Evolutionary conservation across 1,284 basidiomycete genomes (phyloP).

Genomic region (Leccinum subfulvum): DNA sequence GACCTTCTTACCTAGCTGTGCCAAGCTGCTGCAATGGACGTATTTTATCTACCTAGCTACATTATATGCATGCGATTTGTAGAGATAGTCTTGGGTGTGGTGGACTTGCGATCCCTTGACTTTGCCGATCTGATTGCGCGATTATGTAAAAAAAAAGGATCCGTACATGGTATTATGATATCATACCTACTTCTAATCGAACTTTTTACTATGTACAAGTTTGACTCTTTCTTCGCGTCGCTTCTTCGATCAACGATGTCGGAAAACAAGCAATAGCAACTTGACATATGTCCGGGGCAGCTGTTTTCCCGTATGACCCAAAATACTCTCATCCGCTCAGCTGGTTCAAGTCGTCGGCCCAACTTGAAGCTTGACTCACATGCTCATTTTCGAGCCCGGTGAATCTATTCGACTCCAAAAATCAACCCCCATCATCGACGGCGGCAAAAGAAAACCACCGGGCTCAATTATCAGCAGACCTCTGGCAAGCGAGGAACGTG

Average conservation of each 20-base stretch:
- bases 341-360: neutral
- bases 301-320: neutral
- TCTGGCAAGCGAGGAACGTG: neutral
- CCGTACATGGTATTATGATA: neutral
- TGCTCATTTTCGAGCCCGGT: neutral
- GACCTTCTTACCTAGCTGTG: conserved; percentile 9
- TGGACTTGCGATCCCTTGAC: conserved; percentile 12
- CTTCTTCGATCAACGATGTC: neutral
- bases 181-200: neutral
- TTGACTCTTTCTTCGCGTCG: neutral
- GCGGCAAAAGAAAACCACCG: neutral
- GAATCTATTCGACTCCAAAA: neutral
- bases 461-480: neutral
- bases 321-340: neutral
- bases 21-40: conserved; percentile 9
- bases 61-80: conserved; percentile 8
- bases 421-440: neutral
- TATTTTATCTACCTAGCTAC: conserved; percentile 6
- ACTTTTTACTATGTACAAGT: neutral
- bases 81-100: conserved; percentile 2
- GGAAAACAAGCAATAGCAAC: neutral
- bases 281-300: neutral
- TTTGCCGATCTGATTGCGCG: conserved; percentile 1
- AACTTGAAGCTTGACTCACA: too few relatives aligned
- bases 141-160: neutral